Percentiles rank a stretch among this genome's conserved stretches.
Evolutionary conservation across 2,329 filamentous ascomycete species (phyloP).

Genomic region (Dothiorella sarmentorum): DNA sequence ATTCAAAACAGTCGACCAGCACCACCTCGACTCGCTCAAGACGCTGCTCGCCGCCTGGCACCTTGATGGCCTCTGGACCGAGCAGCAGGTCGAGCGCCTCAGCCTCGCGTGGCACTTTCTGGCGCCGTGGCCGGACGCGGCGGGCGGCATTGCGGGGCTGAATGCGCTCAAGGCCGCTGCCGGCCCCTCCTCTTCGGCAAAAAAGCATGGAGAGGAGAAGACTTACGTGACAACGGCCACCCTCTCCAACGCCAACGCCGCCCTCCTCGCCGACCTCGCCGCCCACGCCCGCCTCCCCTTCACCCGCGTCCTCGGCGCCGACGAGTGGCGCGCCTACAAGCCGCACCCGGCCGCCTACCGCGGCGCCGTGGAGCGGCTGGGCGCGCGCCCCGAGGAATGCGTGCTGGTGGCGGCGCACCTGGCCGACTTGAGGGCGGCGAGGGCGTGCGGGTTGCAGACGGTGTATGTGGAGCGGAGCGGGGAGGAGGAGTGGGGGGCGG

Average conservation of each 20-base stretch:
- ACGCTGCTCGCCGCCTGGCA: constrained; percentile 55
- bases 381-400: constrained; percentile 57
- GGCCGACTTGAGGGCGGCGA: constrained; percentile 64
- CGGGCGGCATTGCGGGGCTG: constrained; percentile 55
- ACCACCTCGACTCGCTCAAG: constrained; percentile 62
- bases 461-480: constrained; percentile 67
- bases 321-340: constrained; percentile 73
- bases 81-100: constrained; percentile 36
- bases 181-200: neutral
- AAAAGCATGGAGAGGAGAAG: too few relatives aligned
- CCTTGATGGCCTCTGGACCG: constrained; percentile 57
- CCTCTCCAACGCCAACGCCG: constrained; percentile 70
- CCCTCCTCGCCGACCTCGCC: constrained; percentile 64
- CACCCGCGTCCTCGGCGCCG: constrained; percentile 60
- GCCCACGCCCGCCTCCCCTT: constrained; percentile 60
- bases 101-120: constrained; percentile 71
- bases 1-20: constrained; percentile 70
- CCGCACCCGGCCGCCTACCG: constrained; percentile 65
- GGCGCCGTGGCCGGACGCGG: constrained; percentile 64
- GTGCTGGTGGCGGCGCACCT: constrained; percentile 78
- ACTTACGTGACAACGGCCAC: constrained; percentile 58
- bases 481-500: constrained; percentile 62
- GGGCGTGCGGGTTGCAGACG: constrained; percentile 61
- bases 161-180: constrained; percentile 32
- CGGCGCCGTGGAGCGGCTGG: constrained; percentile 61